Conservation (phyloP, 768 basidiomycete genomes). For the Auricularia auricula-judae region DNA sequence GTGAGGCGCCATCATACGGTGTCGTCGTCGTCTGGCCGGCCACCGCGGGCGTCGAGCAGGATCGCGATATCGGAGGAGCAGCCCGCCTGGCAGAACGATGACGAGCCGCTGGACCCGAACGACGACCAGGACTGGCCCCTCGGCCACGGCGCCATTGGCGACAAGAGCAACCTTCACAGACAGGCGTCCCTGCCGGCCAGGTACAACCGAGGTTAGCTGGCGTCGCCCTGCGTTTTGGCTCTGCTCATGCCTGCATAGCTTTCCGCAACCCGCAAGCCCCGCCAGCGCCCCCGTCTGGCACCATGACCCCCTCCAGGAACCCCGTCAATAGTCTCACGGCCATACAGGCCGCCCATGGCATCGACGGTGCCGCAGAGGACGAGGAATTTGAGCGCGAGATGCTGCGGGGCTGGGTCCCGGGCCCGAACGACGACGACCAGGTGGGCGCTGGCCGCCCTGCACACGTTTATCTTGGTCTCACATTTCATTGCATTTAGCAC, state of each 20-base stretch:
- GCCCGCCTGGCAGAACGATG: conserved; percentile 46
- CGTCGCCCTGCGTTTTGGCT: background rate
- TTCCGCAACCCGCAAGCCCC: conserved; percentile 5
- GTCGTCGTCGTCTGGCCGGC: conserved; percentile 53
- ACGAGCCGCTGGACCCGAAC: conserved; percentile 65
- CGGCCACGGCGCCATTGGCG: conserved; percentile 72
- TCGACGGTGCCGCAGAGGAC: conserved; percentile 63
- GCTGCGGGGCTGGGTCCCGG: conserved; percentile 29
- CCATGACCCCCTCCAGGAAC: conserved; percentile 49
- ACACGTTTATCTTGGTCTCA: conserved; percentile 3
- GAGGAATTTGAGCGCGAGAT: conserved; percentile 75
- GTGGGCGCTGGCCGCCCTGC: conserved; percentile 36
- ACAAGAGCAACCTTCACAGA: conserved; percentile 62
- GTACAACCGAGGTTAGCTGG: conserved; percentile 54
- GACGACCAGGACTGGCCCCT: conserved; percentile 54
- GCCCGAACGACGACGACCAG: conserved; percentile 34
- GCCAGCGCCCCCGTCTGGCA: conserved; percentile 32
- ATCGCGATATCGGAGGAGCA: conserved; percentile 59
- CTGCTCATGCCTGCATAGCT: background rate
- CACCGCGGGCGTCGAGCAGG: conserved; percentile 47
- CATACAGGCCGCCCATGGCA: conserved; percentile 51
- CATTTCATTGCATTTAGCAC: conserved; percentile 24
- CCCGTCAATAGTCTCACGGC: conserved; percentile 68
- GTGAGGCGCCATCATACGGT: conserved; percentile 83
- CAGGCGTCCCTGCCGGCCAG: conserved; percentile 73